Evolutionary conservation across 306 rosid genomes (phyloP), one percentile per base, ranked within the genome.

Genomic region (Cotoneaster glaucophyllus): DNA sequence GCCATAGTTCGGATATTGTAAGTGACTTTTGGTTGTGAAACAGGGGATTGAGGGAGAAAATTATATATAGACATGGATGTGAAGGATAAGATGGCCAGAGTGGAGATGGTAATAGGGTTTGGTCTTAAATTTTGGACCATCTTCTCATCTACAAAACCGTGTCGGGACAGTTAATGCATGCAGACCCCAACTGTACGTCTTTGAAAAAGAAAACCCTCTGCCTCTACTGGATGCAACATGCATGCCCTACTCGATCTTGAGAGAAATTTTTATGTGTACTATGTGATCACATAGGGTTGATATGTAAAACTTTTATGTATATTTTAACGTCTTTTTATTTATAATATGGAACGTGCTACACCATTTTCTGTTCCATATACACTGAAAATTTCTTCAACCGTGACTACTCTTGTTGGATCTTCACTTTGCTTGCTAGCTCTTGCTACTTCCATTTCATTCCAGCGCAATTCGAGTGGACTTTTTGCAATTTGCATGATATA

Each of bases 121-220:
- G 37, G 88, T 85, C 80, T 70, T 82, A 80, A 86, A 86, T 80
- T 43, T 44, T 26, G 22, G 72, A 1, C 63, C 73, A 78, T 83
- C 86, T 82, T 78, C 87, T 78, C 81, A 88, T 80, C 91, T 79
- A 80, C 37, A 82, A 74, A 77, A 66, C 64, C 78, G 84, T 78
- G 87, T 79, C 79, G 79, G 53, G 59, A 54, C 58, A 67, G 79
- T 82, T 85, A 80, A 56, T 48, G 54, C 54, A 83, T 88, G 89
- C 84, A 76, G 31, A 32, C 50, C 83, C 62, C 91, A 90, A 86
- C 96, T 72, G 86, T 45, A 45, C 53, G 8, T 67, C 1, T 52
- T 77, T 78, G 85, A 85, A 84, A 72, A 83, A 78, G 44, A 4
- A 37, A 56, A 45, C 15, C 5, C 22, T 67, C 39, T 37, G 45